Evolutionary conservation across 2,329 filamentous ascomycete species (phyloP).

Genomic region (Cladosporium cucumerinum): DNA sequence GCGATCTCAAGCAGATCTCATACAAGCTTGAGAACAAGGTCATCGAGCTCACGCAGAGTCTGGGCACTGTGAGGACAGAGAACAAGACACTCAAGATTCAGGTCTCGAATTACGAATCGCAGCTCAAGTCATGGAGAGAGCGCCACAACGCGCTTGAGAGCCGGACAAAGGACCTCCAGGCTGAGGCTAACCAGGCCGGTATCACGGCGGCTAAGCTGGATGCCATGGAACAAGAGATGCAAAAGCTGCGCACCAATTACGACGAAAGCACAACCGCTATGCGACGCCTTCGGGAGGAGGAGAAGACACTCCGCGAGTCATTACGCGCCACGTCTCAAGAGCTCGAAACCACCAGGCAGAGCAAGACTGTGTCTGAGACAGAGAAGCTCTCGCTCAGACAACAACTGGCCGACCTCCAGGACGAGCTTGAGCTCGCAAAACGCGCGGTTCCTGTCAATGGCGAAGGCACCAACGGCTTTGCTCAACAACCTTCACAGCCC

Average conservation of each 20-base stretch:
- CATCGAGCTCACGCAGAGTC: constrained; percentile 89
- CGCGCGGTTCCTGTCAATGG: constrained; percentile 69
- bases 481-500: constrained; percentile 46
- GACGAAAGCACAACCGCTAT: constrained; percentile 87
- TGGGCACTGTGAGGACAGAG: constrained; percentile 88
- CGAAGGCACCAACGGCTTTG: constrained; percentile 62
- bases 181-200: constrained; percentile 95
- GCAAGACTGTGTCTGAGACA: constrained; percentile 71
- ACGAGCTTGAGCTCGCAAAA: constrained; percentile 85
- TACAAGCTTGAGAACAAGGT: constrained; percentile 99
- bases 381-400: constrained; percentile 84
- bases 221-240: constrained; percentile 94
- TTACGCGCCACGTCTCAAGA: constrained; percentile 76
- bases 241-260: constrained; percentile 81
- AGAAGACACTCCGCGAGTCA: constrained; percentile 78
- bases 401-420: constrained; percentile 84
- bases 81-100: constrained; percentile 87
- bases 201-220: constrained; percentile 87
- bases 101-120: constrained; percentile 91
- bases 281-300: constrained; percentile 92
- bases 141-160: constrained; percentile 86
- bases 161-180: constrained; percentile 88
- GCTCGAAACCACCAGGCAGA: constrained; percentile 72
- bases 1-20: constrained; percentile 98
- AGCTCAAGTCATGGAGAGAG: constrained; percentile 94